These are phyloP conservation scores for Mentha longifolia DNA, from an alignment of 257 asterid species.

Conservation along the genomic window DNA sequence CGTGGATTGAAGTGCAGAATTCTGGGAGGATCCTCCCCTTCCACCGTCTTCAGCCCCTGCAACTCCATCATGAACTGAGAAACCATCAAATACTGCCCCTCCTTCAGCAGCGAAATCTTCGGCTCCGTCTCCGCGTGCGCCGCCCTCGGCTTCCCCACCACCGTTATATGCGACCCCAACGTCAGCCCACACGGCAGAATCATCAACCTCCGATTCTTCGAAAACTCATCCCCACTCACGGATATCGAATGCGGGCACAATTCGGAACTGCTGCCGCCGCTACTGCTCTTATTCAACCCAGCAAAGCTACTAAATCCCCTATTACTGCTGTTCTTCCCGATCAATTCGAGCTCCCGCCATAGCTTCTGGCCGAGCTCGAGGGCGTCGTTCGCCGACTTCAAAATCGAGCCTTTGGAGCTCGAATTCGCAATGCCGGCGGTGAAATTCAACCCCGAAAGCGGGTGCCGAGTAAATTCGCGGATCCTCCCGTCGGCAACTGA, in stretches of 20 bases:
- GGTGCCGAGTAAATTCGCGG: slow-evolving; percentile 20
- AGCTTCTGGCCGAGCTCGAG: slow-evolving; percentile 68
- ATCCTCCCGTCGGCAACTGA: slow-evolving; percentile 50
- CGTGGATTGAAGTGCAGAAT: slow-evolving; percentile 86
- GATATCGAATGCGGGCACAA: slow-evolving; percentile 72
- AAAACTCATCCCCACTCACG: slow-evolving; percentile 55
- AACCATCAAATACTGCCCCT: slow-evolving; percentile 82
- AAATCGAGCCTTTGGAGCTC: slow-evolving; percentile 50
- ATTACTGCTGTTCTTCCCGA: slow-evolving; percentile 29
- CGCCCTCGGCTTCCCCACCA: slow-evolving; percentile 73
- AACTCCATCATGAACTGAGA: slow-evolving; percentile 95
- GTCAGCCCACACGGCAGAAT: slow-evolving; percentile 88
- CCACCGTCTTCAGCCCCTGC: slow-evolving; percentile 89
- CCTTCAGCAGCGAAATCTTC: slow-evolving; percentile 72
- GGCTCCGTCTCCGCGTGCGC: slow-evolving; percentile 80
- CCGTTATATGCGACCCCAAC: slow-evolving; percentile 80
- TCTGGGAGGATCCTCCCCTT: slow-evolving; percentile 95
- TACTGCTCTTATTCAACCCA: slow-evolving; percentile 22
- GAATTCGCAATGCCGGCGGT: slow-evolving; percentile 54
- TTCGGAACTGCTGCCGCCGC: slow-evolving; percentile 34
- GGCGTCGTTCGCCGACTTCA: slow-evolving; percentile 70
- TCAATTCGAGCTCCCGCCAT: slow-evolving; percentile 71
- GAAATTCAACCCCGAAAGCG: slow-evolving; percentile 61
- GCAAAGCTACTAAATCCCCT: slow-evolving; percentile 5
- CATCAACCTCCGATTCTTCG: slow-evolving; percentile 53